These are phyloP conservation scores for Candida dubliniensis DNA, from an alignment of 1,139 yeast species.

Conservation along the genomic window DNA sequence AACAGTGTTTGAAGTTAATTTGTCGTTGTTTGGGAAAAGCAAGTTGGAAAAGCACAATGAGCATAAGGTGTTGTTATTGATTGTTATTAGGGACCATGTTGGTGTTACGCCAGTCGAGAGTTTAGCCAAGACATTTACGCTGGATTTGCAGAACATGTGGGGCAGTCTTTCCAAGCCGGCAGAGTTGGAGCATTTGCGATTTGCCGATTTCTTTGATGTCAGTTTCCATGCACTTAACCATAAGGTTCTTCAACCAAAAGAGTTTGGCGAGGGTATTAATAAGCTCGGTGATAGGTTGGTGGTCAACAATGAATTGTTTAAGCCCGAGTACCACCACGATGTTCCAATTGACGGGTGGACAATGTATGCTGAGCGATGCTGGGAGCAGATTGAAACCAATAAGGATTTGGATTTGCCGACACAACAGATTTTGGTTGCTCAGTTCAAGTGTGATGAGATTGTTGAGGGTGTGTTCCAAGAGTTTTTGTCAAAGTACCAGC, in stretches of 20 bases:
- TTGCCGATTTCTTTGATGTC: slow-evolving; percentile 81
- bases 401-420: slow-evolving; percentile 95
- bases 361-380: slow-evolving; percentile 82
- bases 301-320: slow-evolving; percentile 48
- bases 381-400: slow-evolving; percentile 92
- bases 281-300: slow-evolving; percentile 62
- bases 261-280: slow-evolving; percentile 65
- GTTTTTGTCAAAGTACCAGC: slow-evolving; percentile 40
- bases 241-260: slow-evolving; percentile 75
- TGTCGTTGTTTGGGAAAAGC: slow-evolving; percentile 66
- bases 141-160: slow-evolving; percentile 82
- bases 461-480: slow-evolving; percentile 49
- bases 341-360: slow-evolving; percentile 98
- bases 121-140: slow-evolving; percentile 63
- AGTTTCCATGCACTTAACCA: slow-evolving; percentile 83
- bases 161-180: slow-evolving; percentile 69
- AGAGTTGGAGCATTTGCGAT: slow-evolving; percentile 49
- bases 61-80: slow-evolving; percentile 74
- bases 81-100: slow-evolving; percentile 89
- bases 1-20: slow-evolving; percentile 94
- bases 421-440: slow-evolving; percentile 91
- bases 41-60: slow-evolving; percentile 33
- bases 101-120: slow-evolving; percentile 84
- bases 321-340: slow-evolving; percentile 72
- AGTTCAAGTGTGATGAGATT: slow-evolving; percentile 93